Evolutionary conservation across 208 protist species (phyloP), one percentile per base, ranked within the genome.

Genomic region (Zelonia costaricensis): DNA sequence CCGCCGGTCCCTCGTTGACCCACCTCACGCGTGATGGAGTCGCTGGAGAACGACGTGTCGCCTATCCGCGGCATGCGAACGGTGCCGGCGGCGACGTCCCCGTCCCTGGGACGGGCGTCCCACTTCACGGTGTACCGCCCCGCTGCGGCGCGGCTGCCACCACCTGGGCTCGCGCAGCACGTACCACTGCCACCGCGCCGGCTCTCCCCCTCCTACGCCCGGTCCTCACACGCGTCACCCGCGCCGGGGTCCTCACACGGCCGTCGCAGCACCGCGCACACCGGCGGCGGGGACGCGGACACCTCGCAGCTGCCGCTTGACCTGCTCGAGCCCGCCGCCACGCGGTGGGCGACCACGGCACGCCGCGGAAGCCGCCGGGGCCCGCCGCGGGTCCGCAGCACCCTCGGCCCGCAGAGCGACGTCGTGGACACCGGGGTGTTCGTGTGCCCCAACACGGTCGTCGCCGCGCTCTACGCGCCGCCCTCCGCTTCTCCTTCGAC

Each of bases 341-440:
- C 40, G 4, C 51, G 56, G 9, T 68, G 67, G 65, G 67, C 72
- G 6, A 74, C 57, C 8, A 59, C 54, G 47, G 69, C 53, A 0
- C 38, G 31, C 20, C 59, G 61, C 0, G 61, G 30, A 10, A 39
- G 48, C 22, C 47, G 64, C 23, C 27, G 47, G 1, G 48, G 48
- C 33, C n/a, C n/a, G n/a, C 64, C 64, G 7, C 64, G 64, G 12
- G 64, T 59, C 15, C 64, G 56, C 49, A 71, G 56, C 56, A 51
- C 56, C 27, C 39, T 71, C 23, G 64, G 56, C 9, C 64, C 46
- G 13, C 64, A 63, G 48, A 71, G 64, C 46, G 64, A 71, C 15
- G 56, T 71, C 9, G 74, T 74, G 0, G 56, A 70, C 58, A 76
- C 68, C 0, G 80, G 75, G 0, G 62, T 78, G 9, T 81, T 86